Conservation (phyloP, 352 stramenopile genomes). For the Phytopythium boreale region DNA sequence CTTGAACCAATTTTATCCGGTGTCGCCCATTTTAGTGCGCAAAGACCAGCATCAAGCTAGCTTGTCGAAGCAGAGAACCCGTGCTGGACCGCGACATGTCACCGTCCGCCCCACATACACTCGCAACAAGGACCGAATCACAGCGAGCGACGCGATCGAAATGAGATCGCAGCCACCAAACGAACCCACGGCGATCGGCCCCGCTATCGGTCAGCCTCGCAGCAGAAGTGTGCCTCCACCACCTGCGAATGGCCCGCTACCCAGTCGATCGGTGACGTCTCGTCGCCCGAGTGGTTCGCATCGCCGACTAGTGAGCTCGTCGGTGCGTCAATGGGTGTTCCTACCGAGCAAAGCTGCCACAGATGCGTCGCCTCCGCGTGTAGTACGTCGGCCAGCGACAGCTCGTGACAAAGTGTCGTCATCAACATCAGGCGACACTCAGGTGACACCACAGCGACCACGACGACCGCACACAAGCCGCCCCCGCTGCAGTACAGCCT, state of each 20-base stretch:
- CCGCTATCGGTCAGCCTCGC: conserved; percentile 1
- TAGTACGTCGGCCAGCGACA: not conserved
- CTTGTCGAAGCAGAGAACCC: no score
- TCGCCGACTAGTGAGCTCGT: not conserved
- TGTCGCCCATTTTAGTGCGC: not conserved
- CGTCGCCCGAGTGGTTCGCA: not conserved
- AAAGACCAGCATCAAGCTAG: no score
- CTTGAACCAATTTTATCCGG: not conserved
- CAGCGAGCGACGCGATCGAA: no score
- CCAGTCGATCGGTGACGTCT: not conserved
- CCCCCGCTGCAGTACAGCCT: not conserved
- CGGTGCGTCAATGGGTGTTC: conserved; percentile 6
- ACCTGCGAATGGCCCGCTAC: not conserved
- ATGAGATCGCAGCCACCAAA: not conserved
- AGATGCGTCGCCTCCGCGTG: not conserved
- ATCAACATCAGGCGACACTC: not conserved
- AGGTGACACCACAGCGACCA: not conserved
- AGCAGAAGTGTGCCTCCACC: not conserved
- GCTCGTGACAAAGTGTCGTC: not conserved
- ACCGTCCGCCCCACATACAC: not conserved
- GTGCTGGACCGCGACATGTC: no score
- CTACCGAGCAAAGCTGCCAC: not conserved
- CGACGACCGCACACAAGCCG: not conserved
- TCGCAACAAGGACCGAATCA: not conserved
- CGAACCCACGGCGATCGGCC: not conserved